These are phyloP conservation scores for Trichoderma koningii DNA, from an alignment of 2,329 filamentous ascomycete species.

Conservation along the genomic window DNA sequence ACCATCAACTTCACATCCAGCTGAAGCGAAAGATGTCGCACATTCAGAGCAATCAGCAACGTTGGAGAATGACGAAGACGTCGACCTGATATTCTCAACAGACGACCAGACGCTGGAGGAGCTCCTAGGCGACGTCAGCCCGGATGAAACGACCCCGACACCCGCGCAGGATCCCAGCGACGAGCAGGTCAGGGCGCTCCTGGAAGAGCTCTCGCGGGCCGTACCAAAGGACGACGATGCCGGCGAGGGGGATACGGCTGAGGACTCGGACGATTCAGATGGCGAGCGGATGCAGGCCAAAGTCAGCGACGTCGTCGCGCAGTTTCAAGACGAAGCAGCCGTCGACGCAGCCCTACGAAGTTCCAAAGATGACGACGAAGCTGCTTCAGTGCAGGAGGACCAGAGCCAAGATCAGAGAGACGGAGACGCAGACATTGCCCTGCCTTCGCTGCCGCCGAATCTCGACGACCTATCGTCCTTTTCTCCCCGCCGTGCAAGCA, in stretches of 20 bases:
- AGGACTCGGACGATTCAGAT: slow-evolving; percentile 51
- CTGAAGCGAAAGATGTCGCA: neutral
- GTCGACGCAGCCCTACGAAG: slow-evolving; percentile 35
- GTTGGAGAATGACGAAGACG: slow-evolving; percentile 40
- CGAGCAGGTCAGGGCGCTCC: slow-evolving; percentile 41
- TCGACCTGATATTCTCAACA: slow-evolving; percentile 46
- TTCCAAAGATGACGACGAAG: neutral
- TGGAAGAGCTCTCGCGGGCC: slow-evolving; percentile 42
- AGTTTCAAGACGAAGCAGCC: slow-evolving; percentile 50
- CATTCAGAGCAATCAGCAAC: neutral
- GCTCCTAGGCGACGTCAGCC: slow-evolving; percentile 49
- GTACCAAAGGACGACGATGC: slow-evolving; percentile 35
- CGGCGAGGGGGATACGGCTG: slow-evolving; percentile 20
- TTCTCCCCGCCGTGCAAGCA: slow-evolving; percentile 29
- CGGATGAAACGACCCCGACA: slow-evolving; percentile 36
- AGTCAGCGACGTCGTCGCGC: slow-evolving; percentile 49
- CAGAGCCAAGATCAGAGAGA: neutral
- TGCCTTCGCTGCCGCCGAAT: slow-evolving; percentile 51
- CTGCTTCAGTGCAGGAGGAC: neutral
- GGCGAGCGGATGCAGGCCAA: slow-evolving; percentile 51
- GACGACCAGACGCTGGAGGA: slow-evolving; percentile 58
- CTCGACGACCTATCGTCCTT: slow-evolving; percentile 43
- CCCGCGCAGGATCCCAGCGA: slow-evolving; percentile 34
- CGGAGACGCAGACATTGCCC: slow-evolving; percentile 37
- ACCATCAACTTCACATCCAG: neutral